Percentiles rank a stretch among this genome's conserved stretches.
Conservation (phyloP, 495 filamentous ascomycete genomes). For the Penicillium nucicola region DNA sequence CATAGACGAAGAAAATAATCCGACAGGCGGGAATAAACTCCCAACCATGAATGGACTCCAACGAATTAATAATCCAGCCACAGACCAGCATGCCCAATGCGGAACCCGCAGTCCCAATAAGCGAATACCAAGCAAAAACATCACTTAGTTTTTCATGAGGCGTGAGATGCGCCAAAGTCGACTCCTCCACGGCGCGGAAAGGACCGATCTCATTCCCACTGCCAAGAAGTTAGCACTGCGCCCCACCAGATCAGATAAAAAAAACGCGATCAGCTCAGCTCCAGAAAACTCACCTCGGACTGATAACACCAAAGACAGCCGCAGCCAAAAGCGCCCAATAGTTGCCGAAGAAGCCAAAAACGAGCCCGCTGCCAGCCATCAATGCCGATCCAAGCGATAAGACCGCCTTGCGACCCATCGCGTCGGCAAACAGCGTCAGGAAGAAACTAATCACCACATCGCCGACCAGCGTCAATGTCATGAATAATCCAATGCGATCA, state of each 20-base stretch:
- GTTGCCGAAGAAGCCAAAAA: slow-evolving; percentile 65
- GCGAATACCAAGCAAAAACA: slow-evolving; percentile 80
- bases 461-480: slow-evolving; percentile 79
- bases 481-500: slow-evolving; percentile 78
- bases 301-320: slow-evolving; percentile 78
- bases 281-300: slow-evolving; percentile 53
- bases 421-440: slow-evolving; percentile 73
- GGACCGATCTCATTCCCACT: slow-evolving; percentile 79
- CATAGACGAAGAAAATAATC: slow-evolving; percentile 67
- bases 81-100: slow-evolving; percentile 63
- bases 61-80: slow-evolving; percentile 60
- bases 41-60: slow-evolving; percentile 50
- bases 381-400: slow-evolving; percentile 63
- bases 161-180: slow-evolving; percentile 71
- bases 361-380: slow-evolving; percentile 65
- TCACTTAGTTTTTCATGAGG: slow-evolving; percentile 58
- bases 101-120: slow-evolving; percentile 61
- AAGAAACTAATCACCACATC: slow-evolving; percentile 75
- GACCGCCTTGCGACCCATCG: slow-evolving; percentile 65
- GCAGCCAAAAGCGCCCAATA: slow-evolving; percentile 74
- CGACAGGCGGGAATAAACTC: slow-evolving; percentile 60
- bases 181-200: slow-evolving; percentile 84
- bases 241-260: not conserved
- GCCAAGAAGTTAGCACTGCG: slow-evolving; percentile 9
- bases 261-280: not conserved